Conservation (phyloP, 371 early-diverging fungal species). For the Mortierella sp. region DNA sequence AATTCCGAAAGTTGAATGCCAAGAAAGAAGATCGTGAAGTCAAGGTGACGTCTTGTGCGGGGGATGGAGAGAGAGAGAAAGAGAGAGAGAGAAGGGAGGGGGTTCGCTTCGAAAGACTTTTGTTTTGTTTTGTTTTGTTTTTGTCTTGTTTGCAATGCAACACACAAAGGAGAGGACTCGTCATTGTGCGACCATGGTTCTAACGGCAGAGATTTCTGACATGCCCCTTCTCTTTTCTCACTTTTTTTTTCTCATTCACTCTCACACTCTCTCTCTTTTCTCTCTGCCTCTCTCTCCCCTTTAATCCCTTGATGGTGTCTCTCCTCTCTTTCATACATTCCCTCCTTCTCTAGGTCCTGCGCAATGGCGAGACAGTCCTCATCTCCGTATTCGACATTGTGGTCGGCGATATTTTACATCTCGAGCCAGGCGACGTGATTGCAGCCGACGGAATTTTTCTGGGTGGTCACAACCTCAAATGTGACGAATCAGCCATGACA, state of each 20-base stretch:
- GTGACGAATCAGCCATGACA: constrained; percentile 93
- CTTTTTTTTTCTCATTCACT: background rate
- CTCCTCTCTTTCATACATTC: background rate
- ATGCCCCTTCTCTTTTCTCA: constrained; percentile 75
- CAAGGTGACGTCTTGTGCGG: constrained; percentile 50
- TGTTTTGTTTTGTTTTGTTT: background rate
- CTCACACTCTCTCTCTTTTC: background rate
- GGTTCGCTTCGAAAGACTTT: background rate
- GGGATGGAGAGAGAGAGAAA: too few species aligned
- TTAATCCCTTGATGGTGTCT: background rate
- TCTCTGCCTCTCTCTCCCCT: background rate
- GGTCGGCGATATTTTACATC: constrained; percentile 86
- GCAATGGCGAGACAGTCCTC: constrained; percentile 76
- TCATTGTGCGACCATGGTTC: too few species aligned
- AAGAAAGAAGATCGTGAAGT: constrained; percentile 84
- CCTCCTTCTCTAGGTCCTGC: constrained; percentile 66
- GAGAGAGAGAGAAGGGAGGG: too few species aligned
- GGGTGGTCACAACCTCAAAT: constrained; percentile 79
- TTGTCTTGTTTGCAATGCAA: background rate
- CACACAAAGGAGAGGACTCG: too few species aligned
- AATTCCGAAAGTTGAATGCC: constrained; percentile 84
- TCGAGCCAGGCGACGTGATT: constrained; percentile 94
- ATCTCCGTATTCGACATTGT: constrained; percentile 84
- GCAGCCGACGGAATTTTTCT: constrained; percentile 86
- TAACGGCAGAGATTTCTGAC: constrained; percentile 74